Evolutionary conservation across 305 asterid species (phyloP).

Genomic region (Rubia occidens): DNA sequence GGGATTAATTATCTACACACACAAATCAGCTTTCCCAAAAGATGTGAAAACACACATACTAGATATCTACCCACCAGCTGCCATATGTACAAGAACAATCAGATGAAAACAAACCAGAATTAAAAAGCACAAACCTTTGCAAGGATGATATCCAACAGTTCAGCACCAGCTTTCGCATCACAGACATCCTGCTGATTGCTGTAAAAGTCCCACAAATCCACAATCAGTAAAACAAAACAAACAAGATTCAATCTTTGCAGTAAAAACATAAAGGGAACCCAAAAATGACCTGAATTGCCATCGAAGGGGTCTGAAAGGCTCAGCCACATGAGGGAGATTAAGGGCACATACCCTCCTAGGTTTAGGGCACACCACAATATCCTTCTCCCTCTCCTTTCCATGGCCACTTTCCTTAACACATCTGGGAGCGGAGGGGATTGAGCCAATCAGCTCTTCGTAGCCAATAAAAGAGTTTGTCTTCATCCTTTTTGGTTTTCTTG

Average conservation of each 20-base stretch:
- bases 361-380: conserved; percentile 72
- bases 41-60: neutral
- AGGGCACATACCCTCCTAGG: conserved; percentile 60
- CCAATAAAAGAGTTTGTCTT: conserved; percentile 45
- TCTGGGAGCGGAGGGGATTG: conserved; percentile 16
- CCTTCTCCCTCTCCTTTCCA: conserved; percentile 24
- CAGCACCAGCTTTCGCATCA: conserved; percentile 84
- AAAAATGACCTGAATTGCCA: conserved; percentile 58
- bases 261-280: too few relatives aligned
- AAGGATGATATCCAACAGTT: conserved; percentile 73
- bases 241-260: neutral
- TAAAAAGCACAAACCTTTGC: conserved; percentile 51
- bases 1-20: neutral
- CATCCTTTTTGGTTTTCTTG: conserved; percentile 19
- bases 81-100: neutral
- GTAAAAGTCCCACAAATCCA: conserved; percentile 2
- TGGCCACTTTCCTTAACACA: neutral
- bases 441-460: conserved; percentile 52
- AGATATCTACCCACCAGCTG: neutral
- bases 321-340: conserved; percentile 33
- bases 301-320: conserved; percentile 42
- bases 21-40: neutral
- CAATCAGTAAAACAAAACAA: neutral
- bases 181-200: conserved; percentile 73
- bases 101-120: neutral